Conservation (phyloP, 2,329 filamentous ascomycete species). For the Neopestalotiopsis sp. region DNA sequence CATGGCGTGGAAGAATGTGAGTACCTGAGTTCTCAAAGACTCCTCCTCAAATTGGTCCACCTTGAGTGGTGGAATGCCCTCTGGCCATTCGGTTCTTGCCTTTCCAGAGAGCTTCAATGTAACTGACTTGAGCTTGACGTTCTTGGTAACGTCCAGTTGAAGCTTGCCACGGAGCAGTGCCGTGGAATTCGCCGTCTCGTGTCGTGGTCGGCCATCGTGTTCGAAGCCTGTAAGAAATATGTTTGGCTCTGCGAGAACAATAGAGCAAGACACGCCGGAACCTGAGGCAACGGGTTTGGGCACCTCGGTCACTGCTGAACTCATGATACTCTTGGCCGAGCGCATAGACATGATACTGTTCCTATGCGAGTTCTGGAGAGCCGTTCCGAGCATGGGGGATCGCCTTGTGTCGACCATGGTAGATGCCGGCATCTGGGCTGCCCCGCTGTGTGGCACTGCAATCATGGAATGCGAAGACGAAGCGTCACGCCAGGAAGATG, state of each 20-base stretch:
- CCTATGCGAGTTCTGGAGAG: constrained; percentile 42
- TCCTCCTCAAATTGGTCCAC: constrained; percentile 84
- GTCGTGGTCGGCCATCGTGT: constrained; percentile 63
- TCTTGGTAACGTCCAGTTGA: constrained; percentile 82
- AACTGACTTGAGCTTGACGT: constrained; percentile 90
- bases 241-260: constrained; percentile 79
- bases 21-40: constrained; percentile 83
- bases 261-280: constrained; percentile 76
- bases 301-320: constrained; percentile 58
- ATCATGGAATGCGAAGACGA: constrained; percentile 26
- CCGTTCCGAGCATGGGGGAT: constrained; percentile 29
- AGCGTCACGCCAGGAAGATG: constrained; percentile 18
- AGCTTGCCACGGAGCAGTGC: constrained; percentile 86
- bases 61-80: constrained; percentile 90
- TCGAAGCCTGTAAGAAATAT: constrained; percentile 82
- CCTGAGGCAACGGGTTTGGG: constrained; percentile 80
- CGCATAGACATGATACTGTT: constrained; percentile 58
- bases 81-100: constrained; percentile 93
- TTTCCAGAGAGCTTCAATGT: constrained; percentile 85
- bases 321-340: constrained; percentile 56
- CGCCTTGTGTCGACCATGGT: constrained; percentile 38
- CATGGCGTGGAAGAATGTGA: constrained; percentile 89
- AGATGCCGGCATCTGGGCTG: constrained; percentile 26
- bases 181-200: constrained; percentile 67
- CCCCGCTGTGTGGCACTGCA: constrained; percentile 28